Base-by-base conservation (phyloP, 2,329 filamentous ascomycete genomes). In the Zasmidium angulare region DNA sequence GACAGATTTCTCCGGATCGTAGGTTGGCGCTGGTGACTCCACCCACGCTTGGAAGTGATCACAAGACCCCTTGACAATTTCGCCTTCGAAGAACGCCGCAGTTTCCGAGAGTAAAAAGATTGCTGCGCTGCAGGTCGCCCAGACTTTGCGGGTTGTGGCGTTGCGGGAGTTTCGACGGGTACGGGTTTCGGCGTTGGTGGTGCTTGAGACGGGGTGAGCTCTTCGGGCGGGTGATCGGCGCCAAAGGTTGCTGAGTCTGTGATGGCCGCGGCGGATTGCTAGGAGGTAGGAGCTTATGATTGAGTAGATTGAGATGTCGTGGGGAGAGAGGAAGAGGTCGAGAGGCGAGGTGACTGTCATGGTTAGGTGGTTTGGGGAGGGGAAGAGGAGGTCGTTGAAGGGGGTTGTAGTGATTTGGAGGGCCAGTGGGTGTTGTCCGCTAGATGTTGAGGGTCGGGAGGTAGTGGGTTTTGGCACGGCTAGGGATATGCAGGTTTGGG, bases 31-130 rank as follows among this genome's bases (percentile, higher is more conserved):
- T 1, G 68, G 63, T 21, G 59, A 36, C 11, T 64, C 59, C 6
- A 69, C 79, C 91, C 93, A 97, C 14, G 76, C 74, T 55, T 89
- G 84, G 67, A 98, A 93, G 53, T 89, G 86, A 17, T 88, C 84
- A 86, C 92, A 97, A 1, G 91, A 87, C 29, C 87, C 87, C 60
- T 87, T 85, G 14, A 97, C 88, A 6, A 98, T 88, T 70, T 96
- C 92, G 1, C 90, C 91, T 73, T 97, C 93, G 48, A 98, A 86
- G 69, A 96, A 98, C 2, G 86, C 86, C 66, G 93, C 89, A 14
- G 91, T 88, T 72, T 97, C 93, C 0, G 90, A 91, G 2, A 98
- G 81, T 66, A 98, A 89, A 76, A 96, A 97, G 2, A 96, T 85
- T 1, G 91, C 89, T 1, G 92, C 90, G 69, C 90, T 92, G 66